These are phyloP conservation scores for Solanum dulcamara DNA, from an alignment of 257 asterid genomes.

Conservation along the genomic window DNA sequence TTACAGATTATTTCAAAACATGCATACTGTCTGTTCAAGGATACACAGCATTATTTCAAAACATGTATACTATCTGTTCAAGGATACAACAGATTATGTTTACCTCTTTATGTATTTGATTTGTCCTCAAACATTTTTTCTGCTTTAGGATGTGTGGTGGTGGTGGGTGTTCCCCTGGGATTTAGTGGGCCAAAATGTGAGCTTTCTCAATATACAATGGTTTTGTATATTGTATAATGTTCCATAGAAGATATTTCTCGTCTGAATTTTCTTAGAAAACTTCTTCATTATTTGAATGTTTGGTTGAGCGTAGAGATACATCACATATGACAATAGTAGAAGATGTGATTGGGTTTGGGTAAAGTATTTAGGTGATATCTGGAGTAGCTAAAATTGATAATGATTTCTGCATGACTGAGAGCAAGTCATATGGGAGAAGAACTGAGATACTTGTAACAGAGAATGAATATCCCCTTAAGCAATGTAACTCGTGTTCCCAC, in stretches of 20 bases:
- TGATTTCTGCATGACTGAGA: neutral
- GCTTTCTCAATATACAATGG: neutral
- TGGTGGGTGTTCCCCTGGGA: neutral
- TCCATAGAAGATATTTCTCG: neutral
- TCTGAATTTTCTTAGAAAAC: neutral
- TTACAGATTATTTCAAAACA: neutral
- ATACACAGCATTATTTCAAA: neutral
- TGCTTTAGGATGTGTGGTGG: neutral
- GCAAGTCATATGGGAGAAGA: neutral
- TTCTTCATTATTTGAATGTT: neutral
- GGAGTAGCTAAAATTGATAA: neutral
- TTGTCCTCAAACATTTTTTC: neutral
- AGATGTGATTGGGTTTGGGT: neutral
- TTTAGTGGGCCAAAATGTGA: neutral
- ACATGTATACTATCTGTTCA: neutral
- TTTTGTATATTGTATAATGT: neutral
- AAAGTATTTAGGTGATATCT: neutral
- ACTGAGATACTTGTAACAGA: neutral
- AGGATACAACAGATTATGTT: neutral
- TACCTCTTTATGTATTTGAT: neutral
- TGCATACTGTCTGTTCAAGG: neutral
- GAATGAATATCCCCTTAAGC: neutral
- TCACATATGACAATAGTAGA: neutral
- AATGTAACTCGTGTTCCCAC: neutral
- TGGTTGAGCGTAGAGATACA: neutral